These are phyloP conservation scores for Neurospora sp. DNA, from an alignment of 495 filamentous ascomycete species.

Conservation along the genomic window DNA sequence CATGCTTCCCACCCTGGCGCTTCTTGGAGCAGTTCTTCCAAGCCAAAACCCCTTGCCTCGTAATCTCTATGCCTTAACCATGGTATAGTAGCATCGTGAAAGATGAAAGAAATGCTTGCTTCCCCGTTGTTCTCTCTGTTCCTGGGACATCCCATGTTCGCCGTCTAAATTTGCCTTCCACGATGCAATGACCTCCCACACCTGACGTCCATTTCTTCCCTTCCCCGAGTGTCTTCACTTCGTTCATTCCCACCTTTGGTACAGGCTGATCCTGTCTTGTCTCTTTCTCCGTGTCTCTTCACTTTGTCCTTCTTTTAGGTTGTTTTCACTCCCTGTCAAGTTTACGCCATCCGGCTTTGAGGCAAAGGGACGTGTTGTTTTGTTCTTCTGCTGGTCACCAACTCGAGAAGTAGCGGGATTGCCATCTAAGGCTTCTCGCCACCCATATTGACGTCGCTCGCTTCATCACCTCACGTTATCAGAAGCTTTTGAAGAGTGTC, in stretches of 20 bases:
- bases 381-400: neutral
- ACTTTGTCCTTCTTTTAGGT: neutral
- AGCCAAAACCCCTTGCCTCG: neutral
- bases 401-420: neutral
- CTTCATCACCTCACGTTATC: neutral
- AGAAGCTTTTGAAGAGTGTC: slow-evolving; percentile 1
- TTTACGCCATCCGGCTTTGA: neutral
- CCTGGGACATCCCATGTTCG: slow-evolving; percentile 7
- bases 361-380: neutral
- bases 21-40: neutral
- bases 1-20: neutral
- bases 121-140: neutral
- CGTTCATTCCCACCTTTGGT: neutral
- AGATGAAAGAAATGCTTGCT: neutral
- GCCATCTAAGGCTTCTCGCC: neutral
- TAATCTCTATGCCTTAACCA: neutral
- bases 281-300: neutral
- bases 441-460: neutral
- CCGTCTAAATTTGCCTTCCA: slow-evolving; percentile 12
- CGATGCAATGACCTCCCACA: neutral
- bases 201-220: neutral
- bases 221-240: neutral
- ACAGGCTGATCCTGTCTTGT: neutral
- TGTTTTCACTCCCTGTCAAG: neutral
- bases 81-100: neutral